A percentile compares a stretch with the other conserved stretches of the same genome.
Conservation (phyloP, 2,329 filamentous ascomycete genomes). For the Ceratocystis smalleyi region DNA sequence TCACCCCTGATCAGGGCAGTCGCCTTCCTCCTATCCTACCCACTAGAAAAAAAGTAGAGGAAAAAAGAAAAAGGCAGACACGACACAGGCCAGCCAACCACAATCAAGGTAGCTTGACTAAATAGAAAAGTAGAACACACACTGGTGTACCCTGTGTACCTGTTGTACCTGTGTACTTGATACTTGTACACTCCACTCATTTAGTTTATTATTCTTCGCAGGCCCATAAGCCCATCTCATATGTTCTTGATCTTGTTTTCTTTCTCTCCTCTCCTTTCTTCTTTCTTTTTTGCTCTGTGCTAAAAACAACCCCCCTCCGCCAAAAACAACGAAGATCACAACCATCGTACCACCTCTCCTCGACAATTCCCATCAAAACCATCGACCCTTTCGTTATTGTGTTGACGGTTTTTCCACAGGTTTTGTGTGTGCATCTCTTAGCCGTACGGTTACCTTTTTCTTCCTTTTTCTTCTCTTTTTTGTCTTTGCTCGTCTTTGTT, state of each 20-base stretch:
- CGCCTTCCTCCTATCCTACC: constrained; percentile 5
- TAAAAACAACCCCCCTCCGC: background rate
- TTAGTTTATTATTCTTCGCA: constrained; percentile 6
- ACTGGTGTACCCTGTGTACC: background rate
- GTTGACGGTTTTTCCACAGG: constrained; percentile 13
- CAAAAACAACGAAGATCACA: constrained; percentile 14
- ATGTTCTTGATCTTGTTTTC: constrained; percentile 9
- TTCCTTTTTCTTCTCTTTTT: constrained; percentile 7
- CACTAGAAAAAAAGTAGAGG: constrained; percentile 2
- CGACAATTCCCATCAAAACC: constrained; percentile 13
- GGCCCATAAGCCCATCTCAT: constrained; percentile 4
- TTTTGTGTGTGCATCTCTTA: constrained; percentile 16
- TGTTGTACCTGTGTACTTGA: constrained; percentile 4
- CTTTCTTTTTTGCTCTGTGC: background rate
- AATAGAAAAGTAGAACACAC: background rate
- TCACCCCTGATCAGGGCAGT: constrained; percentile 4
- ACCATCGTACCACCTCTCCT: constrained; percentile 16
- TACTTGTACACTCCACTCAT: constrained; percentile 3
- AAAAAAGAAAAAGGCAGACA: constrained; percentile 2
- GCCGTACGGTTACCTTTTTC: constrained; percentile 5
- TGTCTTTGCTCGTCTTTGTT: constrained; percentile 3
- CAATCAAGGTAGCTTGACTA: background rate
- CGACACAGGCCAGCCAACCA: background rate
- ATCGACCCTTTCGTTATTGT: constrained; percentile 8
- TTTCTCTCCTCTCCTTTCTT: background rate